phyloP scores from a whole-genome alignment of 257 asterid genomes.

The Solanum boliviense region DNA sequence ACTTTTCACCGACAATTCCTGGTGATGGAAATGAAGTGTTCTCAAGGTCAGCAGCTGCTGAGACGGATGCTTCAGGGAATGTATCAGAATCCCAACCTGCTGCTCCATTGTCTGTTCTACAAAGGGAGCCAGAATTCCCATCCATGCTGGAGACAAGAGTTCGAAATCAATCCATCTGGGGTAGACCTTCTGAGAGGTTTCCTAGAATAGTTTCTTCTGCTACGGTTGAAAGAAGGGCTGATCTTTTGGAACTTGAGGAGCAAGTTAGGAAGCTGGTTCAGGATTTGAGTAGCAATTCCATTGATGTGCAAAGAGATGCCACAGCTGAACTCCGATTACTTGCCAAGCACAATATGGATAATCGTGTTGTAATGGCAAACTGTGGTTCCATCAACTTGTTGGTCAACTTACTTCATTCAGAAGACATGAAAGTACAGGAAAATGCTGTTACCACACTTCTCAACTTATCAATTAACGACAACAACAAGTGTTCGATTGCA shows the following conservation, averaged over 20 bases:
- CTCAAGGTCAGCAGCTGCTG: background rate
- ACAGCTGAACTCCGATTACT: conserved; percentile 26
- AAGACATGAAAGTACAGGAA: conserved; percentile 20
- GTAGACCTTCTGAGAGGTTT: conserved; percentile 18
- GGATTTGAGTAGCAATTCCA: conserved; percentile 16
- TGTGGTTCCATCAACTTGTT: conserved; percentile 24
- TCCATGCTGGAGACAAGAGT: conserved; percentile 17
- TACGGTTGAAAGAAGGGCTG: conserved; percentile 17
- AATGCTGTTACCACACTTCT: conserved; percentile 31
- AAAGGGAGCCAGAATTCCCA: conserved; percentile 14
- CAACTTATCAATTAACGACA: conserved; percentile 24
- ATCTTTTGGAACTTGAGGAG: conserved; percentile 17
- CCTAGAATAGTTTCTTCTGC: conserved; percentile 26
- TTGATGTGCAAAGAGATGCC: conserved; percentile 24
- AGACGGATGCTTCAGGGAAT: conserved; percentile 5
- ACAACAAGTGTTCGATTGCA: conserved; percentile 22
- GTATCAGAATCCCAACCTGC: conserved; percentile 3
- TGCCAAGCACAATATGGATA: conserved; percentile 33
- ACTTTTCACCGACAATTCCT: background rate
- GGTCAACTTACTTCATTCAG: conserved; percentile 20
- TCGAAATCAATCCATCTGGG: conserved; percentile 18
- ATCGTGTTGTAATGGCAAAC: conserved; percentile 25
- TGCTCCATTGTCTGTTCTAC: background rate
- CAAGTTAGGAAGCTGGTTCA: conserved; percentile 16
- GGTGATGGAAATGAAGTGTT: conserved; percentile 13